Conservation (phyloP, 768 basidiomycete genomes). For the Lentinus brumalis region DNA sequence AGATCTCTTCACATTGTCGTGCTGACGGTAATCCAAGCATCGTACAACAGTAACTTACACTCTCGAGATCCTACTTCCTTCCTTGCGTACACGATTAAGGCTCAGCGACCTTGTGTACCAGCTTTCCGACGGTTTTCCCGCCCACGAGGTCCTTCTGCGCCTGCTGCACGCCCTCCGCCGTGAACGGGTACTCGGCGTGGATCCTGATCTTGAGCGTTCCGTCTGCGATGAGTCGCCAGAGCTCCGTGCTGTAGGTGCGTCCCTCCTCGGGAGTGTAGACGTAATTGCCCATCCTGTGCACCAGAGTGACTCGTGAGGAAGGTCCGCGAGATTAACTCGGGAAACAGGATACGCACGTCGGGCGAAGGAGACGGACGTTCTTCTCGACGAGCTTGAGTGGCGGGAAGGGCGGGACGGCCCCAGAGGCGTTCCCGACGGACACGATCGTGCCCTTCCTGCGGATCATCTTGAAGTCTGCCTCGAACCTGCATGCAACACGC, state of each 20-base stretch:
- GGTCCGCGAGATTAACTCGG: conserved; percentile 8
- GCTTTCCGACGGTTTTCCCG: conserved; percentile 83
- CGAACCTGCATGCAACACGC: conserved; percentile 50
- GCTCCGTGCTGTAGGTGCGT: conserved; percentile 59
- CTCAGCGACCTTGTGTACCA: conserved; percentile 69
- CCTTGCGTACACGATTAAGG: not conserved
- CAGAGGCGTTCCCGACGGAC: conserved; percentile 90
- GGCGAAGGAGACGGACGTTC: conserved; percentile 77
- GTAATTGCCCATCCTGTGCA: conserved; percentile 68
- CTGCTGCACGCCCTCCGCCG: conserved; percentile 71
- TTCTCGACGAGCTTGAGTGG: conserved; percentile 75
- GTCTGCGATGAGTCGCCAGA: conserved; percentile 61
- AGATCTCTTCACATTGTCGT: too few species aligned
- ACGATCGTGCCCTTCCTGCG: conserved; percentile 89
- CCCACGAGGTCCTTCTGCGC: conserved; percentile 76
- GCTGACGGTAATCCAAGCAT: too few species aligned
- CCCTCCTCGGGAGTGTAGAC: conserved; percentile 73
- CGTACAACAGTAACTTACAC: too few species aligned
- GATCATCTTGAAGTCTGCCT: conserved; percentile 78
- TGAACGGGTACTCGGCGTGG: conserved; percentile 82
- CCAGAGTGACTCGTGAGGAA: not conserved
- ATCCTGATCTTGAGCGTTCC: conserved; percentile 68
- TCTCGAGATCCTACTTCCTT: too few species aligned
- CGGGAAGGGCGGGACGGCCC: conserved; percentile 74
- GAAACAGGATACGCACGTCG: conserved; percentile 48